Conservation (phyloP, 2,329 filamentous ascomycete species). For the Alternaria triticina region DNA sequence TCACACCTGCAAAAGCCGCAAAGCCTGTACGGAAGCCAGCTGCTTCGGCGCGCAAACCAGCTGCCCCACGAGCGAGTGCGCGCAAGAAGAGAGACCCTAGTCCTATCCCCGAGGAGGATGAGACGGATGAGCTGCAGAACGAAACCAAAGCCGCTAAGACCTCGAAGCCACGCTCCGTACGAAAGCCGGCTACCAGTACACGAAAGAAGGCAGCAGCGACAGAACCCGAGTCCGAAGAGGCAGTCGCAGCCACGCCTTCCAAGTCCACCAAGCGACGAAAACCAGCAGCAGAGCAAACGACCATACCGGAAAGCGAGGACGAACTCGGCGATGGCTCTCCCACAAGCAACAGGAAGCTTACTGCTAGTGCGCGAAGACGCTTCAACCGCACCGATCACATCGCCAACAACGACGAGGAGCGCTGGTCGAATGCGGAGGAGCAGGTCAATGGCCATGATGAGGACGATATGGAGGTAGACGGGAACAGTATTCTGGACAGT, state of each 20-base stretch:
- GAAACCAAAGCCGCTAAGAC: conserved; percentile 4
- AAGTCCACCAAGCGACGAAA: conserved; percentile 19
- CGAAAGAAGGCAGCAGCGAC: conserved; percentile 5
- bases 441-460: conserved; percentile 16
- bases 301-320: conserved; percentile 30
- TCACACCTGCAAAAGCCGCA: conserved; percentile 23
- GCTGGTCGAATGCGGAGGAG: conserved; percentile 20
- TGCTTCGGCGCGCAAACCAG: conserved; percentile 21
- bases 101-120: conserved; percentile 10
- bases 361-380: conserved; percentile 28
- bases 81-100: conserved; percentile 18
- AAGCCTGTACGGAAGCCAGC: conserved; percentile 13
- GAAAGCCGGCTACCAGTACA: conserved; percentile 12
- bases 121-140: conserved; percentile 6
- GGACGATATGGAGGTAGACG: conserved; percentile 37
- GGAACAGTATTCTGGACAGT: conserved; percentile 40
- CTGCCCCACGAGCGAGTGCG: conserved; percentile 11
- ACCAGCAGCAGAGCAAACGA: conserved; percentile 4
- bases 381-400: conserved; percentile 38
- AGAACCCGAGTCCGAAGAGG: conserved; percentile 15
- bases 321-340: conserved; percentile 20
- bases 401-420: conserved; percentile 27
- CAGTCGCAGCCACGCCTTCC: conserved; percentile 21
- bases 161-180: conserved; percentile 13
- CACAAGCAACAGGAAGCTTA: conserved; percentile 20